Conservation (phyloP, 179 eudicot species). For the Spergularia azorica region DNA sequence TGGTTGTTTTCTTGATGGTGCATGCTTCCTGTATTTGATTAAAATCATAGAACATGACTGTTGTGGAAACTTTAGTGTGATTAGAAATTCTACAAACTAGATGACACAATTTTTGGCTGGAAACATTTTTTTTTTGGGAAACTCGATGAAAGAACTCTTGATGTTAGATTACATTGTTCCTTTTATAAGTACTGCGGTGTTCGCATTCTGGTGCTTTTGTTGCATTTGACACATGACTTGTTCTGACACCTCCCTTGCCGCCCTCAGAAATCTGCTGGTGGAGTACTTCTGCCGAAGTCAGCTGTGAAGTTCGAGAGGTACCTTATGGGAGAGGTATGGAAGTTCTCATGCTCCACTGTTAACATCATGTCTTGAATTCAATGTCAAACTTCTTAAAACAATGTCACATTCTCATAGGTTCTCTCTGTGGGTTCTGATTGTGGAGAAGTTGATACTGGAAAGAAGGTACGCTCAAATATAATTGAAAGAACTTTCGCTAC, state of each 20-base stretch:
- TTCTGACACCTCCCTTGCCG: background rate
- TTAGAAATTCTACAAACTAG: too few relatives aligned
- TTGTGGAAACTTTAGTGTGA: too few relatives aligned
- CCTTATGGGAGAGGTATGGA: slow-evolving; percentile 85
- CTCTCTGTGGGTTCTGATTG: slow-evolving; percentile 82
- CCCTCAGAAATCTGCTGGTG: slow-evolving; percentile 90
- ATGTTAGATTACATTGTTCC: background rate
- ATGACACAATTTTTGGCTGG: too few relatives aligned
- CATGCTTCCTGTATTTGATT: too few relatives aligned
- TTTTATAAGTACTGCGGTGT: background rate
- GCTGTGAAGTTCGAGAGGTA: slow-evolving; percentile 95
- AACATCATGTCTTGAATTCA: background rate
- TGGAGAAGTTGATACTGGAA: slow-evolving; percentile 75
- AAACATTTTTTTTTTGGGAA: too few relatives aligned
- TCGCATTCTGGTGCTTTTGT: background rate
- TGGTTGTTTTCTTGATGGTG: background rate
- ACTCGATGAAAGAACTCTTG: too few relatives aligned
- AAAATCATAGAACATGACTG: too few relatives aligned
- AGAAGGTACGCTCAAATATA: slow-evolving; percentile 56
- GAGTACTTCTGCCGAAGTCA: slow-evolving; percentile 89
- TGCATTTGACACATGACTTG: background rate
- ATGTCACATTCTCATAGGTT: slow-evolving; percentile 43
- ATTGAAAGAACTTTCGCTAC: background rate
- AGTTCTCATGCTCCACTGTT: background rate
- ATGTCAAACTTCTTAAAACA: background rate